Evolutionary conservation across 257 asterid genomes (phyloP).

Genomic region (Nicotiana tomentosiformis): DNA sequence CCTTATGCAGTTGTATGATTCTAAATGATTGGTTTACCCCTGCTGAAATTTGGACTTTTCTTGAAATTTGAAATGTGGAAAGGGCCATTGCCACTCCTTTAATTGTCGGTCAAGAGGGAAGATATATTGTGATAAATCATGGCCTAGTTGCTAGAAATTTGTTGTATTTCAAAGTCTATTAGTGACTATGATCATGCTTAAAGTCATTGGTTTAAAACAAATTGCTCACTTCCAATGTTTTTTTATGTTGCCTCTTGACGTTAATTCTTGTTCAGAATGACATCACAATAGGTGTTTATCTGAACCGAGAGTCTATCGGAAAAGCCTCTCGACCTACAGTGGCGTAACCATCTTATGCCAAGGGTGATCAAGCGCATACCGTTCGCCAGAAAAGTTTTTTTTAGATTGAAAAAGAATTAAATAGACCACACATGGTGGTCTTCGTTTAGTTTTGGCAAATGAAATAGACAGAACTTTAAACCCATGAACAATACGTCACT

Average conservation of each 20-base stretch:
- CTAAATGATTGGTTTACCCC: neutral
- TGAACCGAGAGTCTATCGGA: no score
- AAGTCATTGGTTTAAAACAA: neutral
- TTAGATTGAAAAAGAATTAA: no score
- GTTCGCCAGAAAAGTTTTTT: no score
- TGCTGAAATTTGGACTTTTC: neutral
- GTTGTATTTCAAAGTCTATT: neutral
- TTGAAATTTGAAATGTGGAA: conserved; percentile 14
- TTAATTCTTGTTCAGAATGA: conserved; percentile 6
- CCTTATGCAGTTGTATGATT: neutral
- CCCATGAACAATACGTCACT: no score
- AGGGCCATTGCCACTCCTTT: neutral
- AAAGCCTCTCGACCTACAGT: no score
- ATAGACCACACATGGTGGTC: no score
- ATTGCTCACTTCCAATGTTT: neutral
- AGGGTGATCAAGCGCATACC: no score
- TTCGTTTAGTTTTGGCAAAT: no score
- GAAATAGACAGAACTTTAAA: no score
- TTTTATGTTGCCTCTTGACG: neutral
- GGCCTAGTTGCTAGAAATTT: conserved; percentile 7
- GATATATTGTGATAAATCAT: neutral
- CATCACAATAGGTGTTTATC: neutral
- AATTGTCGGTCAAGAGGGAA: neutral
- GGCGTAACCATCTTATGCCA: no score
- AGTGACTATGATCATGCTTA: neutral